Evolutionary conservation across 2,329 filamentous ascomycete genomes (phyloP).

Genomic region (Trichocomaceae sp.): DNA sequence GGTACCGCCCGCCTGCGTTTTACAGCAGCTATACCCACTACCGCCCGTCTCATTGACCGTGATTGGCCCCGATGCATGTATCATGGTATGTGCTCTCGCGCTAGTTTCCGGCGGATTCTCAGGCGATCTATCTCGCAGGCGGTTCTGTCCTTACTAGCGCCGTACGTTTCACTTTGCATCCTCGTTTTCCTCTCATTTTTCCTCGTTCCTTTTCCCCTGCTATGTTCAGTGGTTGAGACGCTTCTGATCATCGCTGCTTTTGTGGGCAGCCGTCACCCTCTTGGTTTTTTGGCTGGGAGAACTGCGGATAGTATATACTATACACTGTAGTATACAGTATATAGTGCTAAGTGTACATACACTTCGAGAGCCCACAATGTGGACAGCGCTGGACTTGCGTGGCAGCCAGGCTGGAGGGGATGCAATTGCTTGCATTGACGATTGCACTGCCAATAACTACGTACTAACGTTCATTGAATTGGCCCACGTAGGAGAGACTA

Average conservation of each 20-base stretch:
- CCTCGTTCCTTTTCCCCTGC: neutral
- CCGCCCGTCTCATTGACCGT: neutral
- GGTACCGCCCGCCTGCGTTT: conserved; percentile 2
- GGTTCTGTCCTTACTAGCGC: conserved; percentile 2
- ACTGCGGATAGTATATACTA: neutral
- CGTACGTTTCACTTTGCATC: no score
- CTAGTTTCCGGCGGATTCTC: conserved; percentile 11
- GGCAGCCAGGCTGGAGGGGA: neutral
- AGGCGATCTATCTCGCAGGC: conserved; percentile 6
- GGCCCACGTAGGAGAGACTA: neutral
- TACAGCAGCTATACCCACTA: neutral
- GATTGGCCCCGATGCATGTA: neutral
- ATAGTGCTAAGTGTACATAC: no score
- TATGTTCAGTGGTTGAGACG: neutral
- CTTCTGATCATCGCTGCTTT: neutral
- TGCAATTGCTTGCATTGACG: no score
- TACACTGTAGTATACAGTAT: no score
- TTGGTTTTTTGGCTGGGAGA: neutral
- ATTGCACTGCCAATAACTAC: no score
- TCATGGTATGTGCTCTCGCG: neutral
- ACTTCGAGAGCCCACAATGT: neutral
- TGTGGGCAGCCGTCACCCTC: neutral
- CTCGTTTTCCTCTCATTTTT: neutral
- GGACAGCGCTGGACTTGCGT: neutral
- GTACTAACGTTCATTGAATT: no score